Percentiles rank a stretch among this genome's conserved stretches.
Evolutionary conservation across 2,329 filamentous ascomycete species (phyloP).

Genomic region (Beauveria sp.): DNA sequence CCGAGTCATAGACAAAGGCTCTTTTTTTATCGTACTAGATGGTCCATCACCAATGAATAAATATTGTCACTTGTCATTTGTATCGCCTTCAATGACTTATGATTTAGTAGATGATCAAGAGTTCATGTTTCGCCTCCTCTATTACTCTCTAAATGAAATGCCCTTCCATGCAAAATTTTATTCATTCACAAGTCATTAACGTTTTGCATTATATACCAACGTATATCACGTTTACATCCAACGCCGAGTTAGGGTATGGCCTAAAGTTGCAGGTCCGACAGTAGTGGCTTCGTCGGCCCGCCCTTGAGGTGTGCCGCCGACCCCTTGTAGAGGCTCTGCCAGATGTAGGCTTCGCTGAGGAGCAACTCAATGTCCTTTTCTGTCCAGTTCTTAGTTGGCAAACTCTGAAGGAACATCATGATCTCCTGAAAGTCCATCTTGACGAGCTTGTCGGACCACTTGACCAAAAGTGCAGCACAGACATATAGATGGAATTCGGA

Average conservation of each 20-base stretch:
- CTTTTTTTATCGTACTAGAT: too few relatives aligned
- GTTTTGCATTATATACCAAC: background rate
- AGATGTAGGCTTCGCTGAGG: constrained; percentile 94
- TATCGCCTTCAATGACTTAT: too few relatives aligned
- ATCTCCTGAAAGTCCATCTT: constrained; percentile 98
- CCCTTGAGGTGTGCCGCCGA: constrained; percentile 80
- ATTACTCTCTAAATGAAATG: background rate
- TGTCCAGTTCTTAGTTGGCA: constrained; percentile 90
- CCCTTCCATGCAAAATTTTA: background rate
- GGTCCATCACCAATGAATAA: too few relatives aligned
- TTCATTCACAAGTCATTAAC: background rate
- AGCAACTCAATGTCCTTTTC: constrained; percentile 97
- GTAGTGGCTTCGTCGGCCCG: constrained; percentile 28
- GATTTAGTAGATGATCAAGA: background rate
- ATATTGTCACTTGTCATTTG: too few relatives aligned
- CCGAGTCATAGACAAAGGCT: too few relatives aligned
- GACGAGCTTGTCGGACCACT: constrained; percentile 91
- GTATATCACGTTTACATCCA: background rate
- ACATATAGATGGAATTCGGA: constrained; percentile 98
- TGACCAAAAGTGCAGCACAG: constrained; percentile 93
- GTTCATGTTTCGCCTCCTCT: background rate
- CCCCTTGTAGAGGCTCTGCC: constrained; percentile 95
- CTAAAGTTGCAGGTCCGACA: constrained; percentile 29
- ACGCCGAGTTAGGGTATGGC: background rate
- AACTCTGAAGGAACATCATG: constrained; percentile 97